A percentile compares a stretch with the other conserved stretches of the same genome.
Evolutionary conservation across 1,284 basidiomycete species (phyloP).

Genomic region (Papiliotrema flavescens): DNA sequence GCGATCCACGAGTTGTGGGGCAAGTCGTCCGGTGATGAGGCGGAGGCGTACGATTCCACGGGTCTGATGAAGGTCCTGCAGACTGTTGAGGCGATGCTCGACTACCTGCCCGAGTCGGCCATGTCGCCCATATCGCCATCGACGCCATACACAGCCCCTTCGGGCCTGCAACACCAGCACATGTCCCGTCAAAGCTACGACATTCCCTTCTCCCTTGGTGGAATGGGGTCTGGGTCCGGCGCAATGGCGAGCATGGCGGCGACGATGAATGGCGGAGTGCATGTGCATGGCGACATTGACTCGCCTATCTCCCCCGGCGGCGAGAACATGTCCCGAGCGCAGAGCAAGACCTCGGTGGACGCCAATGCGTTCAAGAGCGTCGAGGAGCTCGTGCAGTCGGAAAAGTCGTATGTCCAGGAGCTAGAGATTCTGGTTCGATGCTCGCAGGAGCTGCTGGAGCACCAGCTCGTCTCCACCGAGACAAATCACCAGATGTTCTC

Average conservation of each 20-base stretch:
- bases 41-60: constrained; percentile 41
- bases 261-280: constrained; percentile 40
- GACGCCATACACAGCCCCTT: constrained; percentile 56
- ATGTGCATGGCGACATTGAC: constrained; percentile 14
- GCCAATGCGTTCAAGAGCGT: constrained; percentile 45
- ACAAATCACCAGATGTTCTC: constrained; percentile 95
- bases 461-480: constrained; percentile 84
- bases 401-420: constrained; percentile 97
- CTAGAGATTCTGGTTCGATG: constrained; percentile 93
- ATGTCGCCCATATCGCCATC: constrained; percentile 55
- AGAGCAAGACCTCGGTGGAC: constrained; percentile 23
- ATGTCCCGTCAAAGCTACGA: constrained; percentile 44
- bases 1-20: constrained; percentile 72
- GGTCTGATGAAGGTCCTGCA: constrained; percentile 92
- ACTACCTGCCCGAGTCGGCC: constrained; percentile 69
- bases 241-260: constrained; percentile 34
- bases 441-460: constrained; percentile 70
- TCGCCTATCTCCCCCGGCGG: constrained; percentile 2
- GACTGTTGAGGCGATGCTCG: constrained; percentile 83
- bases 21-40: constrained; percentile 69
- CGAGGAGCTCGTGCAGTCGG: constrained; percentile 51
- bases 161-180: not conserved
- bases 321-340: constrained; percentile 22
- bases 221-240: constrained; percentile 23
- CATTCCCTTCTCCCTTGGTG: constrained; percentile 35